Percentiles rank a stretch among this genome's conserved stretches.
phyloP scores from a whole-genome alignment of 108 stramenopile species.

The Cyclotella distinguenda region DNA sequence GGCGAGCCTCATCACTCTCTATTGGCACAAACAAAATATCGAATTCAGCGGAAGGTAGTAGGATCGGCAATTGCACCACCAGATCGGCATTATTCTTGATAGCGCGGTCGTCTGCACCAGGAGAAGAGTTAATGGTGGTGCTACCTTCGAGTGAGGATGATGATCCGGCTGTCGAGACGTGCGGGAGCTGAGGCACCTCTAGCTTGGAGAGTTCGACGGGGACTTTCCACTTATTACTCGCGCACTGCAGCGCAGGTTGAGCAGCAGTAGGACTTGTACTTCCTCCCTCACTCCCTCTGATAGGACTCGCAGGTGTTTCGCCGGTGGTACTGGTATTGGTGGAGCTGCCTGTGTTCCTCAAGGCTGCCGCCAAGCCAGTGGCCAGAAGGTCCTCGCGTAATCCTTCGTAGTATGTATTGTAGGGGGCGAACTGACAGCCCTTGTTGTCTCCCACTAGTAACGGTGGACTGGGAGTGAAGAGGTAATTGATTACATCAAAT shows the following conservation, averaged over 20 bases:
- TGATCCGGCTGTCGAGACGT: slow-evolving; percentile 22
- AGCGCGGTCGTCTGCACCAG: slow-evolving; percentile 72
- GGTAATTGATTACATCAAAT: slow-evolving; percentile 61
- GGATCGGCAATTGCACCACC: slow-evolving; percentile 61
- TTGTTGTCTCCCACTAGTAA: slow-evolving; percentile 87
- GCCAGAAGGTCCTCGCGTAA: slow-evolving; percentile 81
- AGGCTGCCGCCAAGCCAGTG: slow-evolving; percentile 80
- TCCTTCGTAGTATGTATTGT: slow-evolving; percentile 89
- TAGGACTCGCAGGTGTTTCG: slow-evolving; percentile 34
- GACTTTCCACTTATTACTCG: slow-evolving; percentile 91
- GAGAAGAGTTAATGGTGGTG: slow-evolving; percentile 30
- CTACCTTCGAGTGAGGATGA: slow-evolving; percentile 17
- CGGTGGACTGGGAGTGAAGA: slow-evolving; percentile 84
- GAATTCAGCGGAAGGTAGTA: slow-evolving; percentile 76
- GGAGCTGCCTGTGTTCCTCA: slow-evolving; percentile 16
- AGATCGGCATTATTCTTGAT: slow-evolving; percentile 51
- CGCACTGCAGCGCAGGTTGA: slow-evolving; percentile 74
- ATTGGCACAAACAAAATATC: slow-evolving; percentile 76
- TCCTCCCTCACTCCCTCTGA: slow-evolving; percentile 22
- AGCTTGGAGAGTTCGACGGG: slow-evolving; percentile 71
- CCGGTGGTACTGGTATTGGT: slow-evolving; percentile 28
- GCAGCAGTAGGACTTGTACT: slow-evolving; percentile 41
- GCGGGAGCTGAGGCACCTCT: slow-evolving; percentile 68
- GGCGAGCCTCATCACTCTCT: slow-evolving; percentile 56
- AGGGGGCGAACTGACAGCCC: slow-evolving; percentile 85